Evolutionary conservation across 2,329 filamentous ascomycete species (phyloP).

Genomic region (Hymenotorrendiella dingleyae): DNA sequence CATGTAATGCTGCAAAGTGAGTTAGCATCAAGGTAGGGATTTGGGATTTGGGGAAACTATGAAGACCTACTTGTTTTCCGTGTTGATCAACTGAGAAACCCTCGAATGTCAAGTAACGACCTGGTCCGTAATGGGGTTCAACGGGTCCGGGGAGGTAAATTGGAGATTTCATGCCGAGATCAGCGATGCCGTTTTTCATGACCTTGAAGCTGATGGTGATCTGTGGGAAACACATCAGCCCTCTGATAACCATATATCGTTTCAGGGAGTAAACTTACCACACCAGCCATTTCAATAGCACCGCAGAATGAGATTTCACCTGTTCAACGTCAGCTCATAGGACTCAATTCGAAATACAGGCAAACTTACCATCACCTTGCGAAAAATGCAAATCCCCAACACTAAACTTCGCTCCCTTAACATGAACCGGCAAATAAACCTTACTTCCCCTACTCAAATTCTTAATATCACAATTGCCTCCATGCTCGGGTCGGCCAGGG

Average conservation of each 20-base stretch:
- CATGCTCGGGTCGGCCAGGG: slow-evolving; percentile 48
- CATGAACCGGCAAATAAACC: slow-evolving; percentile 83
- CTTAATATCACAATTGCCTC: slow-evolving; percentile 90
- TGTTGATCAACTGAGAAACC: slow-evolving; percentile 85
- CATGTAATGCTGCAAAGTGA: slow-evolving; percentile 20
- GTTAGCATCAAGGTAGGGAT: slow-evolving; percentile 1
- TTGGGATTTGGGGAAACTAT: neutral
- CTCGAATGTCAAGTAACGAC: slow-evolving; percentile 77
- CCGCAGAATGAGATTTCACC: slow-evolving; percentile 82
- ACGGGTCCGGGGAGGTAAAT: slow-evolving; percentile 85
- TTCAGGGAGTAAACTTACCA: slow-evolving; percentile 28
- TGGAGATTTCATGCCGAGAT: slow-evolving; percentile 72
- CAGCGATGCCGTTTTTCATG: slow-evolving; percentile 71
- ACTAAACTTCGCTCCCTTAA: slow-evolving; percentile 79
- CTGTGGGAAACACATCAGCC: neutral
- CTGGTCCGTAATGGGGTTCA: slow-evolving; percentile 80
- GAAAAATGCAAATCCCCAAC: slow-evolving; percentile 86
- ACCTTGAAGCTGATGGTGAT: slow-evolving; percentile 89
- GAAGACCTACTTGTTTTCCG: slow-evolving; percentile 59
- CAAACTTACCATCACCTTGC: slow-evolving; percentile 61
- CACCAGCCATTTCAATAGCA: slow-evolving; percentile 89
- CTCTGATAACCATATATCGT: neutral
- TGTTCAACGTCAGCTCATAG: neutral
- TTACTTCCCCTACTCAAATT: slow-evolving; percentile 74
- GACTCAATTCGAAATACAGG: neutral